Conservation (phyloP, 2,329 filamentous ascomycete genomes). For the Whalleya microplaca region DNA sequence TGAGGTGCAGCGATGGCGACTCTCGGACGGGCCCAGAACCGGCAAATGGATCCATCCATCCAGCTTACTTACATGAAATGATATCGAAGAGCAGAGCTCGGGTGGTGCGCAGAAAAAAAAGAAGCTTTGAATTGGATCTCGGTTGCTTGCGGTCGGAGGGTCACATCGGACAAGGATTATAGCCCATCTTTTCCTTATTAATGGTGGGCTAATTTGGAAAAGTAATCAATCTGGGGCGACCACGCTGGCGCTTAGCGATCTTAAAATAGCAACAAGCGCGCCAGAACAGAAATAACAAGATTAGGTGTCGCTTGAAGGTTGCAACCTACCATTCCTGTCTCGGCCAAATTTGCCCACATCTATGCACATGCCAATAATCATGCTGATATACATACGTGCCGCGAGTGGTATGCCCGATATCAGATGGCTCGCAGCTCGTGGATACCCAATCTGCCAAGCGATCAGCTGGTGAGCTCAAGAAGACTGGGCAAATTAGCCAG, state of each 20-base stretch:
- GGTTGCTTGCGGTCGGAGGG: slow-evolving; percentile 14
- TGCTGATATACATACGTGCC: not conserved
- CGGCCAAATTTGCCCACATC: slow-evolving; percentile 23
- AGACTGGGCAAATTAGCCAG: slow-evolving; percentile 8
- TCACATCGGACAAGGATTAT: too few species aligned
- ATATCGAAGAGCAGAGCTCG: not conserved
- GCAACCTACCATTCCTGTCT: slow-evolving; percentile 12
- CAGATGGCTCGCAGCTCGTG: not conserved
- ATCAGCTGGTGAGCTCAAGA: not conserved
- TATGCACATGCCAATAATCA: slow-evolving; percentile 10
- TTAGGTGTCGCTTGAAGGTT: slow-evolving; percentile 9
- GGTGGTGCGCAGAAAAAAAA: too few species aligned
- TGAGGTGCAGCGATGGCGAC: slow-evolving; percentile 15
- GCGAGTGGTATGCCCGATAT: not conserved
- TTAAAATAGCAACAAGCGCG: slow-evolving; percentile 34
- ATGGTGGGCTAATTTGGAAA: slow-evolving; percentile 28
- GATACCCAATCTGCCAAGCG: not conserved
- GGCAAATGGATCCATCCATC: slow-evolving; percentile 1
- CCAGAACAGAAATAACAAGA: slow-evolving; percentile 15
- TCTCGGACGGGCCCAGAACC: slow-evolving; percentile 21
- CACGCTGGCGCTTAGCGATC: slow-evolving; percentile 21
- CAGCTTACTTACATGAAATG: not conserved
- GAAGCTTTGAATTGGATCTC: slow-evolving; percentile 14
- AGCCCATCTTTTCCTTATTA: slow-evolving; percentile 5
- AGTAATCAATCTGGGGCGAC: slow-evolving; percentile 14